A percentile compares a stretch with the other conserved stretches of the same genome.
Evolutionary conservation across 2,329 filamentous ascomycete genomes (phyloP).

Genomic region (Rhinocladiella mackenziei): DNA sequence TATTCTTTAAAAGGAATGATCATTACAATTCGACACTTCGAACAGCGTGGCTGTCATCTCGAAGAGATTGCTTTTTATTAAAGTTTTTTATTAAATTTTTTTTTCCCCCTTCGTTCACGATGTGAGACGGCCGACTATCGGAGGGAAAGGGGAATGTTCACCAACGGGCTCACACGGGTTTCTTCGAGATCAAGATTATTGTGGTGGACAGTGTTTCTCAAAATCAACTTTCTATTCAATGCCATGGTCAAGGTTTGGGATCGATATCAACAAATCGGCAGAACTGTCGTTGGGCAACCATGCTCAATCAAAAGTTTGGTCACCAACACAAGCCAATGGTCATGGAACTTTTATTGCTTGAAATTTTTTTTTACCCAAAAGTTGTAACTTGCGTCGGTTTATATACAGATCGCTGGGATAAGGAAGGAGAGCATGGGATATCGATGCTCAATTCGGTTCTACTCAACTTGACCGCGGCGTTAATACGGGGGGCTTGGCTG

Average conservation of each 20-base stretch:
- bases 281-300: not conserved
- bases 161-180: not conserved
- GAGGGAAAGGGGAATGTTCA: not conserved
- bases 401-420: not conserved
- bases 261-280: not conserved
- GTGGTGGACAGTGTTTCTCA: no score
- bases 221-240: no score
- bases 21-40: constrained; percentile 4
- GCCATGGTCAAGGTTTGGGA: not conserved
- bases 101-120: no score
- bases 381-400: not conserved
- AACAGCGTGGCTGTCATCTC: constrained; percentile 1
- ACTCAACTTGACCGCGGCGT: constrained; percentile 2
- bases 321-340: no score
- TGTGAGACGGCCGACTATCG: constrained; percentile 12
- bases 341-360: no score
- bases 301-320: not conserved
- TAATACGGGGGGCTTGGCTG: not conserved
- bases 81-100: constrained; percentile 15
- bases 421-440: not conserved
- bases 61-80: constrained; percentile 5
- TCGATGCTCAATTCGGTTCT: not conserved
- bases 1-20: constrained; percentile 8
- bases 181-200: constrained; percentile 2
- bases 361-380: no score